Base-by-base conservation (phyloP, 768 basidiomycete species). In the Daedaleopsis nitida region DNA sequence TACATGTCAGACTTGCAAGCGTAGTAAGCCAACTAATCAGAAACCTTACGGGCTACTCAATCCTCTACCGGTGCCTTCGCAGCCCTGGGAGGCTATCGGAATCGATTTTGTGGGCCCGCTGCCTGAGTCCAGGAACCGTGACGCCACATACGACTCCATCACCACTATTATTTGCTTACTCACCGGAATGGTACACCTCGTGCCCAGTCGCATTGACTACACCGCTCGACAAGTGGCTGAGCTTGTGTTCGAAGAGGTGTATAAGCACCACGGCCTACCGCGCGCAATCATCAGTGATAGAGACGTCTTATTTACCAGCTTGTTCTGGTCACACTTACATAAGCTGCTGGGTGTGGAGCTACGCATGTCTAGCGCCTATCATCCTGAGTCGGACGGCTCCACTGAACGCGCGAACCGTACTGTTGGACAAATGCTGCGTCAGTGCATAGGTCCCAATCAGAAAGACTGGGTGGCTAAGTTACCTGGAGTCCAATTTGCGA, bases 81-180 rank as follows among this genome's bases (percentile, higher is more conserved):
- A 61, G 5, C 78, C 77, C 0, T 79, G 74, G 76, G 72, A 74
- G 5, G 70, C 70, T 0, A 76, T 81, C 0, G 74, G 73, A 0
- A 75, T 80, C 34, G 78, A 80, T 59, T 79, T 79, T 42, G 52
- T 79, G 0, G 77, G 72, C 0, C 73, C 71, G 1, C 61, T 80
- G 3, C 77, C 73, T 73, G 50, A 58, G 9, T 50, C 60, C 0
- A 38, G 27, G 0, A 64, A 72, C 13, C 69, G 66, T 23, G 74
- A 23, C 42, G 60, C 14, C 67, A 39, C 0, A 13, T 68, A 2
- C 66, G 62, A 0, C 72, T 49, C n/a, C 72, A 74, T 43, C 68
- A 66, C 27, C 1, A 64, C 69, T 0, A 47, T 76, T 0, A 66
- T 72, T 12, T 42, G 0, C 55, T 69, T 0, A 52, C 65, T 51